Percentiles rank a stretch among this genome's conserved stretches.
Evolutionary conservation across 2,329 filamentous ascomycete genomes (phyloP).

Genomic region (Tolypocladium capitatum): DNA sequence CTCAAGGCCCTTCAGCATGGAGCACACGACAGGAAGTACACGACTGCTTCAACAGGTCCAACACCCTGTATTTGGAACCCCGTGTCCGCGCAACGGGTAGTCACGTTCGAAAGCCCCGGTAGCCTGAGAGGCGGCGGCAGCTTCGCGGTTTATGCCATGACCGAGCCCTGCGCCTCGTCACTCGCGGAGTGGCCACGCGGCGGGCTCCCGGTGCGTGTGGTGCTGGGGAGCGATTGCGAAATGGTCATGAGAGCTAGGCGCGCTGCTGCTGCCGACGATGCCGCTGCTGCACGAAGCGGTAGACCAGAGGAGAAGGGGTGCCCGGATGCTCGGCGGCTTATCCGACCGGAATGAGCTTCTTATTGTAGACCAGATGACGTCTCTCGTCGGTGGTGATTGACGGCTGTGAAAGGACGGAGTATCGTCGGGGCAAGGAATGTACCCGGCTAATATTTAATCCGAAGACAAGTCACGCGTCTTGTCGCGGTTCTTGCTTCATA

Average conservation of each 20-base stretch:
- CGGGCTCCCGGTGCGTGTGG: no score
- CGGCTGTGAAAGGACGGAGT: no score
- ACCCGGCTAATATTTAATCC: no score
- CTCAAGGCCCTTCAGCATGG: conserved; percentile 28
- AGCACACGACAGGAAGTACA: conserved; percentile 22
- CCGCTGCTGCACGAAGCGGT: conserved; percentile 25
- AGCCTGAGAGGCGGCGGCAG: conserved; percentile 26
- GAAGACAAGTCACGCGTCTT: no score
- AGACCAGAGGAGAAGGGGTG: no score
- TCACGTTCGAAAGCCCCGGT: conserved; percentile 33
- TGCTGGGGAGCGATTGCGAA: conserved; percentile 40
- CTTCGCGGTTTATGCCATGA: conserved; percentile 27
- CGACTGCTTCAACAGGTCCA: conserved; percentile 33
- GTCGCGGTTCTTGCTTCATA: no score
- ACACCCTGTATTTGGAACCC: conserved; percentile 39
- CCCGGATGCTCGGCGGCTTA: no score
- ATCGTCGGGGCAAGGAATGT: no score
- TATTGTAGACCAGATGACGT: no score
- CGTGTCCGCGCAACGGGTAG: conserved; percentile 18
- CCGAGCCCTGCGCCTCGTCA: conserved; percentile 32
- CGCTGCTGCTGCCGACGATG: conserved; percentile 24
- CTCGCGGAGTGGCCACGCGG: no score
- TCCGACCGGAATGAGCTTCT: no score
- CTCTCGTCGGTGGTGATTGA: no score
- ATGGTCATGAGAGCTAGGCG: conserved; percentile 28